Conservation (phyloP, 495 filamentous ascomycete genomes). For the Talaromyces trachyspermus region DNA sequence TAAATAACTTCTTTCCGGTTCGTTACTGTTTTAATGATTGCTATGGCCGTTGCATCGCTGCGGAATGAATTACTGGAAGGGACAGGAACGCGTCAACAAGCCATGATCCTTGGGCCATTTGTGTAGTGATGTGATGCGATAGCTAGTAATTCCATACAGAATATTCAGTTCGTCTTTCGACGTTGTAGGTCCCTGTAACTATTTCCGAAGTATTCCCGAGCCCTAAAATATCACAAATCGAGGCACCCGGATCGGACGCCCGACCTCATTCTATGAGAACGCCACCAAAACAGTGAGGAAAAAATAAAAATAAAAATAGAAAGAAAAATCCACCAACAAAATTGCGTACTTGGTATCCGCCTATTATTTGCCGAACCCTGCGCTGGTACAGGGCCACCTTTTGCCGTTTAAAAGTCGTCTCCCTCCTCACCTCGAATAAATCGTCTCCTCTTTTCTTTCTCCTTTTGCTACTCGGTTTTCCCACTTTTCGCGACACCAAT, state of each 20-base stretch:
- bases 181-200: too few relatives aligned
- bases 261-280: too few relatives aligned
- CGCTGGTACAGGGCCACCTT: background rate
- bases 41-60: background rate
- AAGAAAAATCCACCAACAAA: too few relatives aligned
- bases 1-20: constrained; percentile 2
- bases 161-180: too few relatives aligned
- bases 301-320: too few relatives aligned
- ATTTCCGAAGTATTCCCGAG: too few relatives aligned
- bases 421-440: background rate
- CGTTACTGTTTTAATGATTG: constrained; percentile 2
- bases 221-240: too few relatives aligned
- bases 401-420: background rate
- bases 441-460: background rate
- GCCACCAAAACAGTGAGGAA: too few relatives aligned
- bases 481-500: background rate
- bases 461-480: background rate
- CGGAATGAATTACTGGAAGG: background rate
- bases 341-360: background rate
- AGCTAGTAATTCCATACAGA: background rate
- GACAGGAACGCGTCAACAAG: background rate
- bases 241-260: too few relatives aligned
- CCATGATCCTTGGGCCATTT: too few relatives aligned
- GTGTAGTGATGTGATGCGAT: background rate
- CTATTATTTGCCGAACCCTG: background rate